Evolutionary conservation across 2,329 filamentous ascomycete genomes (phyloP), one percentile per base, ranked within the genome.

Genomic region (Atkinsonella hypoxylon): DNA sequence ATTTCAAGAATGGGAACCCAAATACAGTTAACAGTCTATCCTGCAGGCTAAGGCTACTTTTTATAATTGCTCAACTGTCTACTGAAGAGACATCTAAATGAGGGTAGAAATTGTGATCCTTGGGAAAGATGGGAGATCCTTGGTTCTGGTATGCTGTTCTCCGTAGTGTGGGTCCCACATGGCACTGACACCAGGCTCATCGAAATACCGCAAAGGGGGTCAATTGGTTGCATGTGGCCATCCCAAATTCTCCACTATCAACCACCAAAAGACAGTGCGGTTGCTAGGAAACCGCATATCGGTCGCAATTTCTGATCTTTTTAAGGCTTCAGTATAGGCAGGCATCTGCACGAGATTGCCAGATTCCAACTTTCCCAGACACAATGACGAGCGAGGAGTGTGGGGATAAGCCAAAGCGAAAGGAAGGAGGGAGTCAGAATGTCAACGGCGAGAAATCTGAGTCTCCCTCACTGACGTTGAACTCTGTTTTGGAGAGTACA

Each of bases 371-470:
- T 3, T 12, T 9, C 12, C 9, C 41, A 8, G 4, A 18, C 10
- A 40, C 39, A 20, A 47, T 44, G 45, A 22, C 22, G 39, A 51
- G 31, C 17, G 17, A 31, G 30, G 32, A 18, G 26, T 43, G 44
- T 39, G 36, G 39, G 9, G 45, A 49, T 12, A 18, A 47, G 30
- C 51, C 31, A 47, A 50, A 38, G 36, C 43, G 43, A 38, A 52
- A 47, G 38, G 47, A 43, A 26, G 22, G 39, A 18, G 42, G 30
- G 9, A 47, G 22, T 10, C 47, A 47, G 31, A 22, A 9, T 10
- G 31, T 36, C 18, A 20, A 36, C 9, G 31, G 30, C 49, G 32
- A 26, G 36, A 42, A 32, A 12, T 15, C 22, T 10, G 34, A 12
- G 3, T 12, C 32, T 43, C 11, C 18, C 15, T 43, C 47, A 22